Evolutionary conservation across 352 stramenopile genomes (phyloP), one percentile per base, ranked within the genome.

Genomic region (Globisporangium alternatum): DNA sequence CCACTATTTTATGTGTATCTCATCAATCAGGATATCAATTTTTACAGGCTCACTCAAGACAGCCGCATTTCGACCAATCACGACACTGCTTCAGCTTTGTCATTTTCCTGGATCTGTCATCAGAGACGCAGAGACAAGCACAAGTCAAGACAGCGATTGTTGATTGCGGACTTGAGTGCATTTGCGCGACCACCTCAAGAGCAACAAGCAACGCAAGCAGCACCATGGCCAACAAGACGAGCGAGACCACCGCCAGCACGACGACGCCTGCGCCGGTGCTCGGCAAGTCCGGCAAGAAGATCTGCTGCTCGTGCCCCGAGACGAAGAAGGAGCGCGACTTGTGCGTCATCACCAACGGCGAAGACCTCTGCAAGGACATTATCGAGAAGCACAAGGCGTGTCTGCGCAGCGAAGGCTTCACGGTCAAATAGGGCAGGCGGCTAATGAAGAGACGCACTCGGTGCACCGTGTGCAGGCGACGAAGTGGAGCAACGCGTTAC

Each of bases 331-430:
- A 77, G 61, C 88, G 93, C 49, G 93, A 98, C 67, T 67, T 97
- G 60, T 98, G 93, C 78, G 84, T 98, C 56, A 77, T 98, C 56
- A 89, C 68, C 63, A 96, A 98, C 72, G 93, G 93, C 64, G 78
- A 98, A 66, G 90, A 97, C 1, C 56, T 83, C 66, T 99, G 97
- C 80, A 88, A 94, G 62, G 93, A 98, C 44, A 74, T 98, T 45
- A 99, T 99, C 66, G 97, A 99, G 75, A 88, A 89, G 37, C 97
- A 99, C 86, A 99, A 99, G 81, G 88, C 79, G 48, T 99, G 97
- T 70, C 75, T 99, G 66, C 86, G 97, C 60, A 88, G 80, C 45
- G 97, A 99, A 70, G 97, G 97, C 62, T 99, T 99, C 75, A 92
- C 90, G 67, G 78, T 99, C 72, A 94, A 95, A 68, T 95, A 92